Conservation (phyloP, 805 yeast genomes). For the Metschnikowia dekortorum region DNA sequence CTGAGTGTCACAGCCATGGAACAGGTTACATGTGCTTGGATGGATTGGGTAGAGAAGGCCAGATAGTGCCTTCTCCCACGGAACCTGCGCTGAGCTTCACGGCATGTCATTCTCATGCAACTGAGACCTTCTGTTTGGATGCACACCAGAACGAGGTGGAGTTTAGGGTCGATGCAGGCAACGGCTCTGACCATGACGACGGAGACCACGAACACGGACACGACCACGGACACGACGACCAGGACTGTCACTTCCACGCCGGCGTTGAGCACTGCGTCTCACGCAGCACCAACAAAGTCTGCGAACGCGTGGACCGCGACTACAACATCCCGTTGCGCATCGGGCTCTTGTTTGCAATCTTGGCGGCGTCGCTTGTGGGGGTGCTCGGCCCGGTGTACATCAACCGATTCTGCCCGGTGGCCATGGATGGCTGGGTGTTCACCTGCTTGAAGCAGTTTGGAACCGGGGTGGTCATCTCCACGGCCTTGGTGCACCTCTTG, state of each 20-base stretch:
- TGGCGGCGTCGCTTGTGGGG: slow-evolving; percentile 3
- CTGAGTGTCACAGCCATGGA: slow-evolving; percentile 6
- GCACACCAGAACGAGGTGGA: not conserved
- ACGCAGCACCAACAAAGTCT: slow-evolving; percentile 10
- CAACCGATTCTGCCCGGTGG: not conserved
- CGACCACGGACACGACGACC: not conserved
- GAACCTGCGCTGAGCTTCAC: not conserved
- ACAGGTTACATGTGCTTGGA: slow-evolving; percentile 3
- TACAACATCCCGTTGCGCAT: slow-evolving; percentile 23
- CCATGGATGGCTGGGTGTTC: slow-evolving; percentile 2
- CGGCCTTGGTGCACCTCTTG: slow-evolving; percentile 30
- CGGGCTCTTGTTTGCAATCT: slow-evolving; percentile 18
- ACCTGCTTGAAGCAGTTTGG: slow-evolving; percentile 18
- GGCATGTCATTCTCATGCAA: slow-evolving; percentile 5
- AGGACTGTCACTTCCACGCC: slow-evolving; percentile 29
- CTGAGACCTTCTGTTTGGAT: slow-evolving; percentile 4
- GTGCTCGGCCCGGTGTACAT: slow-evolving; percentile 1
- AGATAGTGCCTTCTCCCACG: slow-evolving; percentile 2
- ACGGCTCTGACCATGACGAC: too few relatives aligned
- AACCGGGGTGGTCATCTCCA: slow-evolving; percentile 29
- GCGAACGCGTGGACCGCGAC: slow-evolving; percentile 20
- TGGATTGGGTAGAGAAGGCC: slow-evolving; percentile 1
- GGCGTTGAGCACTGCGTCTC: slow-evolving; percentile 29
- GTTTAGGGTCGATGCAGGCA: not conserved
- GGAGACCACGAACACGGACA: too few relatives aligned